Percentiles rank a stretch among this genome's conserved stretches.
Evolutionary conservation across 2,329 filamentous ascomycete genomes (phyloP).

Genomic region (Arachnomyces sp.): DNA sequence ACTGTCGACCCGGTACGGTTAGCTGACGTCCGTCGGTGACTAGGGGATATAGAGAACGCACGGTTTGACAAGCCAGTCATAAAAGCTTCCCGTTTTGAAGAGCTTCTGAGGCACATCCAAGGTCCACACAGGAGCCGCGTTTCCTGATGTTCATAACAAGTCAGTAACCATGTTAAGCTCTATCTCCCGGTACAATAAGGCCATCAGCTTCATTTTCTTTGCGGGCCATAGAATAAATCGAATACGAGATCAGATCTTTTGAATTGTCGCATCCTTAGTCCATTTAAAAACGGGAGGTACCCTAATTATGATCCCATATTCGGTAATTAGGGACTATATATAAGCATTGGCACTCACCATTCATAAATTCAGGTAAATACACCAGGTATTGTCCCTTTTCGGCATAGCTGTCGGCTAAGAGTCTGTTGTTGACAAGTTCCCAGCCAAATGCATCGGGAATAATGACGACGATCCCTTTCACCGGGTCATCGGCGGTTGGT

Average conservation of each 20-base stretch:
- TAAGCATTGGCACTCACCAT: constrained; percentile 24
- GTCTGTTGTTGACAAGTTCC: constrained; percentile 45
- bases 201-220: too few species aligned
- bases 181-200: too few species aligned
- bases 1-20: constrained; percentile 5
- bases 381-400: constrained; percentile 44
- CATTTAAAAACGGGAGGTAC: too few species aligned
- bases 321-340: background rate
- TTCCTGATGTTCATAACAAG: constrained; percentile 9
- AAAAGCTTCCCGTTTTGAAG: constrained; percentile 4
- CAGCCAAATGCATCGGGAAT: constrained; percentile 52
- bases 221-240: too few species aligned
- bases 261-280: background rate
- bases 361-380: constrained; percentile 53
- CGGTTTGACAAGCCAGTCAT: constrained; percentile 15
- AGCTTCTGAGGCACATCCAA: constrained; percentile 6
- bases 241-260: background rate
- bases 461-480: constrained; percentile 47
- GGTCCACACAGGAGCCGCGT: constrained; percentile 8
- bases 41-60: constrained; percentile 5
- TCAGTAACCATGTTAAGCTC: background rate
- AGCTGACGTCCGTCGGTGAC: constrained; percentile 2
- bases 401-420: constrained; percentile 50
- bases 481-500: constrained; percentile 24
- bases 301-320: background rate